Percentiles rank a stretch among this genome's conserved stretches.
These are phyloP conservation scores for Camellia japonica DNA, from an alignment of 148 eudicot genomes.

Conservation along the genomic window DNA sequence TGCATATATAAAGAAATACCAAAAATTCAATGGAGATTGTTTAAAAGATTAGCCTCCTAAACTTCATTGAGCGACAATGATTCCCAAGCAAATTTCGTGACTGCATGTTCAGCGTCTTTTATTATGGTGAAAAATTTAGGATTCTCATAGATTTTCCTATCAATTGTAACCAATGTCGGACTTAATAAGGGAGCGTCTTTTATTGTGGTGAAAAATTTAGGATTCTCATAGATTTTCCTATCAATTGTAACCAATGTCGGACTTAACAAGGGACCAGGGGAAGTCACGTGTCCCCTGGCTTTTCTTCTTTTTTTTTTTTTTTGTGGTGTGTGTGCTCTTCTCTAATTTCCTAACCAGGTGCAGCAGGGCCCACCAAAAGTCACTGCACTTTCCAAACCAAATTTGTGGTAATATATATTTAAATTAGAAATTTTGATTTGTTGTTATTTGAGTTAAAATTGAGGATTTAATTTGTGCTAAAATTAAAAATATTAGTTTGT, in stretches of 20 bases:
- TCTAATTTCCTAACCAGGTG: no score
- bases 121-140: slow-evolving; percentile 42
- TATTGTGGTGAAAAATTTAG: slow-evolving; percentile 42
- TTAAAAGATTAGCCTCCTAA: slow-evolving; percentile 47
- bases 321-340: no score
- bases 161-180: slow-evolving; percentile 17
- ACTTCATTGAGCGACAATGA: slow-evolving; percentile 37
- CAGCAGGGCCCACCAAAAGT: no score
- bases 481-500: no score
- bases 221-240: slow-evolving; percentile 46
- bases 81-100: slow-evolving; percentile 65
- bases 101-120: slow-evolving; percentile 83
- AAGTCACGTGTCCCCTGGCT: no score
- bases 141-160: slow-evolving; percentile 48
- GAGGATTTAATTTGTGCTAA: no score
- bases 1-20: background rate
- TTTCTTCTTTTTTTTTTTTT: no score
- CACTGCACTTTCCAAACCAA: no score
- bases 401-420: no score
- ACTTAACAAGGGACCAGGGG: background rate
- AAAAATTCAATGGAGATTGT: background rate
- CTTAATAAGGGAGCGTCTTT: slow-evolving; percentile 44
- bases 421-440: no score
- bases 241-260: slow-evolving; percentile 20
- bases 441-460: no score